These are phyloP conservation scores for Diplodia mutila DNA, from an alignment of 2,329 filamentous ascomycete species.

Conservation along the genomic window DNA sequence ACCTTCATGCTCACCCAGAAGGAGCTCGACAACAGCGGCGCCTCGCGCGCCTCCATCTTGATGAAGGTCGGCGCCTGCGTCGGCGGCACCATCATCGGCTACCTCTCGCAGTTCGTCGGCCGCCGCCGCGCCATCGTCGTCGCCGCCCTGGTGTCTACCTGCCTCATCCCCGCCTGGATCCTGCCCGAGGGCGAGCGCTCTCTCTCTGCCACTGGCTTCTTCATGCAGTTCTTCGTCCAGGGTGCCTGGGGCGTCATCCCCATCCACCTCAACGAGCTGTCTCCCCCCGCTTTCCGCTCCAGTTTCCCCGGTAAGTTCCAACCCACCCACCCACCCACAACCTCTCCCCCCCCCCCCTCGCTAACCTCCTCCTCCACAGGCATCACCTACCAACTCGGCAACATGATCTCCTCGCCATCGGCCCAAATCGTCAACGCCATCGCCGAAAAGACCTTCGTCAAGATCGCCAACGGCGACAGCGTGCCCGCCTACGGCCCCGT, in stretches of 20 bases:
- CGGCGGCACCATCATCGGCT: conserved; percentile 73
- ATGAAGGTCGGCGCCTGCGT: conserved; percentile 80
- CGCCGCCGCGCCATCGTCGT: conserved; percentile 70
- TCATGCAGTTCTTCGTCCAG: conserved; percentile 62
- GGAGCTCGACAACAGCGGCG: conserved; percentile 64
- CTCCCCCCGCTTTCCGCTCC: conserved; percentile 70
- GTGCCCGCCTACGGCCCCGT: conserved; percentile 74
- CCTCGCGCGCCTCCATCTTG: conserved; percentile 75
- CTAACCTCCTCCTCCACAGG: conserved; percentile 38
- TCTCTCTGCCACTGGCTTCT: conserved; percentile 68
- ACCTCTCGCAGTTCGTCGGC: conserved; percentile 74
- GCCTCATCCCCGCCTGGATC: conserved; percentile 72
- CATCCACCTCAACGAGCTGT: conserved; percentile 75
- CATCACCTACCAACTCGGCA: conserved; percentile 74
- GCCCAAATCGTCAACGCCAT: conserved; percentile 79
- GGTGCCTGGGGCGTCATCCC: conserved; percentile 52
- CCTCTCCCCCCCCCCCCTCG: too few relatives aligned
- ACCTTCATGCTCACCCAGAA: conserved; percentile 79
- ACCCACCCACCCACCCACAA: too few relatives aligned
- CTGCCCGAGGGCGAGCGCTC: conserved; percentile 62
- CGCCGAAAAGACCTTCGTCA: conserved; percentile 60
- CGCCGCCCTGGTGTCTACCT: conserved; percentile 62
- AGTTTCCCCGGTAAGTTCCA: conserved; percentile 63
- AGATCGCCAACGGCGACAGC: conserved; percentile 55
- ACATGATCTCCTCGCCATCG: conserved; percentile 72